Evolutionary conservation across 164 flowering plant species (phyloP).

Genomic region (Litsea cubeba): DNA sequence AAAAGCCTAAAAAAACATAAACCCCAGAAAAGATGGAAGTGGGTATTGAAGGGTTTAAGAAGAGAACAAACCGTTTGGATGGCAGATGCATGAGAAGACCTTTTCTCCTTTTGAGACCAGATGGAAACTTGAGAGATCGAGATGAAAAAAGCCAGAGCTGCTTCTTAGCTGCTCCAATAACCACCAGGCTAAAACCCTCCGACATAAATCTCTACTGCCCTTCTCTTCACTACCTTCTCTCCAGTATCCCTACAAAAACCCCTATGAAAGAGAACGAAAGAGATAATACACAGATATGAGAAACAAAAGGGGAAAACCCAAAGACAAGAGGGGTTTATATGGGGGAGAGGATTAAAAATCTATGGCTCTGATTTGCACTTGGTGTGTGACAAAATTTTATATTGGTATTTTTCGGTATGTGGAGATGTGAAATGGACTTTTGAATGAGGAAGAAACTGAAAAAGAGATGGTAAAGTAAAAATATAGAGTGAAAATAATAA

Average conservation of each 20-base stretch:
- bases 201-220: conserved; percentile 60
- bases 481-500: background rate
- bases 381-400: conserved; percentile 20
- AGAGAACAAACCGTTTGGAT: conserved; percentile 57
- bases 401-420: background rate
- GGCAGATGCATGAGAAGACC: conserved; percentile 79
- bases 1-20: background rate
- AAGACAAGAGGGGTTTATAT: conserved; percentile 1
- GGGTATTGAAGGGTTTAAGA: conserved; percentile 4
- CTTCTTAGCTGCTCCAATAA: conserved; percentile 46
- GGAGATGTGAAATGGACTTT: background rate
- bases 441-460: background rate
- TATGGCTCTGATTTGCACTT: conserved; percentile 40
- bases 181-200: conserved; percentile 46
- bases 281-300: conserved; percentile 10
- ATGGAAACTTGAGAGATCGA: conserved; percentile 18
- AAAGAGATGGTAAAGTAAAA: background rate
- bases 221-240: conserved; percentile 1
- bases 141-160: conserved; percentile 41
- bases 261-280: conserved; percentile 5
- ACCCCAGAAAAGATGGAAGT: conserved; percentile 5
- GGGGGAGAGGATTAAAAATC: conserved; percentile 39
- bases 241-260: background rate
- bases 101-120: conserved; percentile 19
- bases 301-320: background rate